These are phyloP conservation scores for Chalara sp. DNA, from an alignment of 2,329 filamentous ascomycete genomes.

Conservation along the genomic window DNA sequence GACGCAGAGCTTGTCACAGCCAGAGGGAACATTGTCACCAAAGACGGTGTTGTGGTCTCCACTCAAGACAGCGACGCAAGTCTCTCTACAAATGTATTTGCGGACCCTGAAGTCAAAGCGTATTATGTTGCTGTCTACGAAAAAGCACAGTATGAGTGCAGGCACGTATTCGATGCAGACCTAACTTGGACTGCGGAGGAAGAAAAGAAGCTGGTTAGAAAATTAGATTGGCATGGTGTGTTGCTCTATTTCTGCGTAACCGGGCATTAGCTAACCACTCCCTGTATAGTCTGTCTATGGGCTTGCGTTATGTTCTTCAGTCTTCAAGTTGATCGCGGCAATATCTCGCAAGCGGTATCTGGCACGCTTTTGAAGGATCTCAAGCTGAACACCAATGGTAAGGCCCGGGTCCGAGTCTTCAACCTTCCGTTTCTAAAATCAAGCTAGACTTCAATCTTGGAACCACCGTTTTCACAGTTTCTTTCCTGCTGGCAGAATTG, in stretches of 20 bases:
- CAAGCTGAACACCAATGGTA: conserved; percentile 35
- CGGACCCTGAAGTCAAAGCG: conserved; percentile 19
- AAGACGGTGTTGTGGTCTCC: conserved; percentile 4
- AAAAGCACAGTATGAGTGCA: conserved; percentile 21
- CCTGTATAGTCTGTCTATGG: conserved; percentile 26
- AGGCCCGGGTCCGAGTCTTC: background rate
- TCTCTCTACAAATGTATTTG: conserved; percentile 14
- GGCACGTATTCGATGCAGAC: conserved; percentile 17
- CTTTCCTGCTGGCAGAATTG: conserved; percentile 38
- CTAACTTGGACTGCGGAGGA: conserved; percentile 20
- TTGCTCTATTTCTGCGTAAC: too few relatives aligned
- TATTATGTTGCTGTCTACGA: conserved; percentile 19
- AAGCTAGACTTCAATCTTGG: conserved; percentile 17
- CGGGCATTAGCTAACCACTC: too few relatives aligned
- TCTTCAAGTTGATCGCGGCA: conserved; percentile 53
- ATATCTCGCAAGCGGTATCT: conserved; percentile 49
- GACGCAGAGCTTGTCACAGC: too few relatives aligned
- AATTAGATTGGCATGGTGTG: conserved; percentile 29
- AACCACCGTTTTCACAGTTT: conserved; percentile 32
- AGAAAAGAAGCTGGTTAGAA: conserved; percentile 19
- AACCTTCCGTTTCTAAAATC: too few relatives aligned
- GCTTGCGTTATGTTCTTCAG: conserved; percentile 55
- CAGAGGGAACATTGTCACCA: too few relatives aligned
- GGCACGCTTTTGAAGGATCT: conserved; percentile 53
- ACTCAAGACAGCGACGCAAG: conserved; percentile 11